Conservation (phyloP, 2,329 filamentous ascomycete species). For the Scorias spongiosa region DNA sequence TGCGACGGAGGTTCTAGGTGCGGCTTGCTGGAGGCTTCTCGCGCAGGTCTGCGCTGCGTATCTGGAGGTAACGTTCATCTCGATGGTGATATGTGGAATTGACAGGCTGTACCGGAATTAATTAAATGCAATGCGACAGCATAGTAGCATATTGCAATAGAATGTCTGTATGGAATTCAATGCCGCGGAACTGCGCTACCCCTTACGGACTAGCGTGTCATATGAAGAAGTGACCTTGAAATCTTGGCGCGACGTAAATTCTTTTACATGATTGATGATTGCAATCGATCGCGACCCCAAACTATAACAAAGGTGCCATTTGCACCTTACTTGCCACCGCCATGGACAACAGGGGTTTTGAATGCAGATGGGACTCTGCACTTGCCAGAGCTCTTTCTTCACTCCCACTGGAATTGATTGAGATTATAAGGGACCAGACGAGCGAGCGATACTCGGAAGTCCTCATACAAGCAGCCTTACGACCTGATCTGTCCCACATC, state of each 20-base stretch:
- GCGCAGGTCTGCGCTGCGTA: background rate
- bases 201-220: constrained; percentile 1
- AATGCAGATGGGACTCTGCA: constrained; percentile 17
- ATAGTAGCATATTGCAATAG: background rate
- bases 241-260: background rate
- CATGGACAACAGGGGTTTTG: constrained; percentile 7
- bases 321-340: background rate
- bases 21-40: constrained; percentile 8
- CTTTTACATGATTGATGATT: constrained; percentile 1
- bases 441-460: constrained; percentile 55
- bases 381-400: constrained; percentile 30
- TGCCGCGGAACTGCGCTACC: background rate
- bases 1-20: constrained; percentile 25
- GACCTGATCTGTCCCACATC: constrained; percentile 52
- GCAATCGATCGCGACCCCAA: background rate
- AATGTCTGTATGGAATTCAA: background rate
- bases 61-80: background rate
- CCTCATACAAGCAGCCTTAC: constrained; percentile 54
- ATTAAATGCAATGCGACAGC: too few relatives aligned
- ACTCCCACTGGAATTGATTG: constrained; percentile 55
- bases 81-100: background rate
- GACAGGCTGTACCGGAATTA: too few relatives aligned
- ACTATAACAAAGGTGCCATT: too few relatives aligned
- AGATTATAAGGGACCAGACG: constrained; percentile 48
- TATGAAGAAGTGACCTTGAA: background rate